Base-by-base conservation (phyloP, 768 basidiomycete genomes). In the Russula foetens region DNA sequence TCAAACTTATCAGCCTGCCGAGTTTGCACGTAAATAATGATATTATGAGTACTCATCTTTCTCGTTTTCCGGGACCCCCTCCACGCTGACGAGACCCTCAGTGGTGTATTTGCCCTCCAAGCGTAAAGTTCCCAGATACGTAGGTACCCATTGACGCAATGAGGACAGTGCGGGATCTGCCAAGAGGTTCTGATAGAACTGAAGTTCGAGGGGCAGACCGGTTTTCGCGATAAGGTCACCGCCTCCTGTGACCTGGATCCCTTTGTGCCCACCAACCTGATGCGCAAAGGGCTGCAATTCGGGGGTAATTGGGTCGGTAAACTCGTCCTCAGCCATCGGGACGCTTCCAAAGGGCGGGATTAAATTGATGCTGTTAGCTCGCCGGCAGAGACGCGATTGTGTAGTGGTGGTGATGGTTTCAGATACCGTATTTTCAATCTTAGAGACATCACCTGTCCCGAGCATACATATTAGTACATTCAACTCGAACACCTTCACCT, bases 241-340 rank as follows among this genome's bases (percentile, higher is more conserved):
- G 66, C 90, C 87, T 63, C 84, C 85, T 4, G 82, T 84, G 6
- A 83, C 76, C 46, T 82, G 76, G n/a, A 95, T 80, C 21, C 86
- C 85, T 4, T 81, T 70, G 68, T 96, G 93, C 0, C 92, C 92
- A 21, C 88, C 91, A 52, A 95, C 91, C 73, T 93, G 88, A 21
- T 79, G 73, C 11, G 70, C 69, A 26, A 86, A 75, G 2, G 78
- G 74, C 23, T 56, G 49, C 6, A 48, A 15, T 12, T 26, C 44
- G 12, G 6, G 7, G 17, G 59, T 19, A 23, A 19, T 41, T 28
- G n/a, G 14, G 35, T 41, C 9, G n/a, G 41, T 5, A 7, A 44
- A 38, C 21, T 44, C 31, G n/a, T 58, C 33, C 29, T 62, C 45
- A 17, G 45, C 31, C 61, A 58, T 62, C 26, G 17, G 12, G 41